Percentiles rank a stretch among this genome's conserved stretches.
phyloP scores from a whole-genome alignment of 192 early-diverging fungal species.

The Irineochytrium annulatum region DNA sequence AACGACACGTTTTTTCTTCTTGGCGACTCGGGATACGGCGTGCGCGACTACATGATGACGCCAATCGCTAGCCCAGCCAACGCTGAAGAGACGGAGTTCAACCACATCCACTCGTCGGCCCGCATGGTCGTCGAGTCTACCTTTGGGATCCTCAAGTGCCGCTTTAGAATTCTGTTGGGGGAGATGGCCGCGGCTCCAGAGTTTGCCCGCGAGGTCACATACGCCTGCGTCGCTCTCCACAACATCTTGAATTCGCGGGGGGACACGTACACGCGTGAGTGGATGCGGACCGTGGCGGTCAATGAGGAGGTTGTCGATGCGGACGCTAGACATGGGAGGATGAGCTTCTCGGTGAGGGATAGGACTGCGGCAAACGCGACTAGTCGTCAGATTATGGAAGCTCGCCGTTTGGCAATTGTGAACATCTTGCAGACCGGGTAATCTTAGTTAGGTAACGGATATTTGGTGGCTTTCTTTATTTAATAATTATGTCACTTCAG shows the following conservation, averaged over 20 bases:
- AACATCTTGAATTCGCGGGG: slow-evolving; percentile 1
- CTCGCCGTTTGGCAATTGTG: too few species aligned
- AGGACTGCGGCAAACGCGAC: too few species aligned
- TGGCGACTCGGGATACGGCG: background rate
- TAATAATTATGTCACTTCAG: too few species aligned
- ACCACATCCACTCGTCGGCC: background rate
- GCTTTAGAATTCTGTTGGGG: background rate
- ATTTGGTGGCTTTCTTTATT: too few species aligned
- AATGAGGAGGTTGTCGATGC: too few species aligned
- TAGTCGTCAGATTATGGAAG: too few species aligned
- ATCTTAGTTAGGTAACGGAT: too few species aligned
- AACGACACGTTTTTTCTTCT: background rate
- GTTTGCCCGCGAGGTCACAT: background rate
- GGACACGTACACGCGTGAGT: too few species aligned
- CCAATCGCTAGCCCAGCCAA: background rate
- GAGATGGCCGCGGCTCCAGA: background rate
- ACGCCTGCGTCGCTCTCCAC: background rate
- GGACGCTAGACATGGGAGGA: too few species aligned
- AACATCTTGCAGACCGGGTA: too few species aligned
- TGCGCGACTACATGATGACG: slow-evolving; percentile 3
- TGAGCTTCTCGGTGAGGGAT: too few species aligned
- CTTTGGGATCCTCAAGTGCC: background rate
- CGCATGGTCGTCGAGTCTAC: background rate
- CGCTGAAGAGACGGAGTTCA: background rate
- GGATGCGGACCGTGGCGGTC: too few species aligned